Evolutionary conservation across 306 rosid species (phyloP).

Genomic region (Crataegus laevigata): DNA sequence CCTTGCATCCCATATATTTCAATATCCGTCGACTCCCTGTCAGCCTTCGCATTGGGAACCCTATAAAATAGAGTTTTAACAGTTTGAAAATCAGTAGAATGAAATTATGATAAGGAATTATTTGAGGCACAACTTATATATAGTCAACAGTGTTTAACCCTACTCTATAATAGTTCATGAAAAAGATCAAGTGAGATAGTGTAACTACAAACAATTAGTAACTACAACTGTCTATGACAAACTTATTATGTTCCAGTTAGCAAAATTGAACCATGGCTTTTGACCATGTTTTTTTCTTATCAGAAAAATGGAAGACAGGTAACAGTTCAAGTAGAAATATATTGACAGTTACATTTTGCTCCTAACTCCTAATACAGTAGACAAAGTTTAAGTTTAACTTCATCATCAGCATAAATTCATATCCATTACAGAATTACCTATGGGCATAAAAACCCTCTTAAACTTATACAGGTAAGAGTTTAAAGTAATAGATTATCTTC

Average conservation of each 20-base stretch:
- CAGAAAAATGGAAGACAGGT: too few relatives aligned
- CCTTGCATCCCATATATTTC: conserved; percentile 99
- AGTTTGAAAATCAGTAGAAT: not conserved
- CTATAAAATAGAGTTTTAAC: conserved; percentile 26
- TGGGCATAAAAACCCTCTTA: not conserved
- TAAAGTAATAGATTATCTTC: not conserved
- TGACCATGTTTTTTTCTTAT: not conserved
- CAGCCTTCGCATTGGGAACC: conserved; percentile 95
- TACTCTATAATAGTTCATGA: not conserved
- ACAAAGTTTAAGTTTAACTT: not conserved
- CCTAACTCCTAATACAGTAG: not conserved
- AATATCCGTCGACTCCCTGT: conserved; percentile 83
- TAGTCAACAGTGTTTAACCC: not conserved
- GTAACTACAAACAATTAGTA: not conserved
- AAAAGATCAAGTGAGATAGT: not conserved
- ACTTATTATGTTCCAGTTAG: not conserved
- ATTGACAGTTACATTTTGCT: not conserved
- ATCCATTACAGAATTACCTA: not conserved
- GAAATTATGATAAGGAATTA: not conserved
- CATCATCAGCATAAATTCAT: not conserved
- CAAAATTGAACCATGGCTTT: not conserved
- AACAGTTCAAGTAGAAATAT: not conserved
- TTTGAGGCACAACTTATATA: not conserved
- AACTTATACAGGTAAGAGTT: not conserved
- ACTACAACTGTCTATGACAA: not conserved